A percentile compares a stretch with the other conserved stretches of the same genome.
phyloP scores from a whole-genome alignment of 2,329 filamentous ascomycete genomes.

The Monosporascus sp. region DNA sequence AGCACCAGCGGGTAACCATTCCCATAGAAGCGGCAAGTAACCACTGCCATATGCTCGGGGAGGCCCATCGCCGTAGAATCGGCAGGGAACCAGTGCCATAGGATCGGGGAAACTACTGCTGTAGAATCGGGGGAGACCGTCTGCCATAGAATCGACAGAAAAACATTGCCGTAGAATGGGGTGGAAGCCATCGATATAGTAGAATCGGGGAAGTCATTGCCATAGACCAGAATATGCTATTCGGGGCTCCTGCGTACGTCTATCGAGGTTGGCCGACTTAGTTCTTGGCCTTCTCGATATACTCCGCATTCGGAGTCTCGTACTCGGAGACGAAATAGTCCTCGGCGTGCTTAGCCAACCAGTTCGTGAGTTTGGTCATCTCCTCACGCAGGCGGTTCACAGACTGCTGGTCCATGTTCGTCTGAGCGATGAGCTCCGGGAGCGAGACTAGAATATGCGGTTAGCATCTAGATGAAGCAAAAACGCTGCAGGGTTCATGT shows the following conservation, averaged over 20 bases:
- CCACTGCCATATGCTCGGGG: no score
- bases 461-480: neutral
- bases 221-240: no score
- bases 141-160: no score
- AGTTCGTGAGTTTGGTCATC: conserved; percentile 76
- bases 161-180: no score
- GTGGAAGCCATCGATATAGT: no score
- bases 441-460: conserved; percentile 61
- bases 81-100: no score
- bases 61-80: no score
- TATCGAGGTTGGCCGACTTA: conserved; percentile 3
- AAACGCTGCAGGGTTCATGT: neutral
- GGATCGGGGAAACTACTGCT: no score
- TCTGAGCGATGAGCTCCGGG: conserved; percentile 91
- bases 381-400: conserved; percentile 86
- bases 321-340: conserved; percentile 76
- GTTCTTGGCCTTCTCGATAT: conserved; percentile 59
- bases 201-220: no score
- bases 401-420: conserved; percentile 93
- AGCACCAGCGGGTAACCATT: no score
- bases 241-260: neutral
- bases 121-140: no score
- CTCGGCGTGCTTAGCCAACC: conserved; percentile 72
- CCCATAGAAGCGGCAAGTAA: no score
- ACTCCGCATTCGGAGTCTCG: conserved; percentile 65